Evolutionary conservation across 1,284 basidiomycete genomes (phyloP).

Genomic region (Neonothopanus nambi): DNA sequence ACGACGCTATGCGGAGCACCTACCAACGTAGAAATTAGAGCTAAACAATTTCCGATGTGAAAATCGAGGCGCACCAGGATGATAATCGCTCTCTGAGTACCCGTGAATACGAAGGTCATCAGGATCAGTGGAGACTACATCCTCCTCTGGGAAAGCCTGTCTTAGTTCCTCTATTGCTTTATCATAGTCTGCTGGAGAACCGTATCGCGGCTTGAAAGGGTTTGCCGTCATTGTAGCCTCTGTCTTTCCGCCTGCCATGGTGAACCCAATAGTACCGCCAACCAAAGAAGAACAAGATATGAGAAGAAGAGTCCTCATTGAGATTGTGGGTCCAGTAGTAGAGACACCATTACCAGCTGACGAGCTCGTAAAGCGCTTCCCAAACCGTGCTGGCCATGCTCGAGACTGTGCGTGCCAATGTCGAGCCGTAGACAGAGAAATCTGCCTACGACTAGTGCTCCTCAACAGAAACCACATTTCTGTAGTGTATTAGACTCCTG

Average conservation of each 20-base stretch:
- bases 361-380: no score
- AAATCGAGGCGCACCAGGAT: slow-evolving; percentile 44
- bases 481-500: no score
- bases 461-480: no score
- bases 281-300: not conserved
- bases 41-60: not conserved
- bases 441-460: no score
- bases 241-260: not conserved
- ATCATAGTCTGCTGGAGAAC: slow-evolving; percentile 51
- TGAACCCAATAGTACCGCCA: slow-evolving; percentile 3
- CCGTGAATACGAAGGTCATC: slow-evolving; percentile 59
- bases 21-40: slow-evolving; percentile 20
- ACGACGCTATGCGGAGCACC: slow-evolving; percentile 51
- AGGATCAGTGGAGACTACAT: slow-evolving; percentile 52
- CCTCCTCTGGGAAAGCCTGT: slow-evolving; percentile 36
- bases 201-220: slow-evolving; percentile 26
- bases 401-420: no score
- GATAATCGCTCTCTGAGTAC: slow-evolving; percentile 57
- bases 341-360: no score
- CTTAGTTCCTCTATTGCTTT: slow-evolving; percentile 50
- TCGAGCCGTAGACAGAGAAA: no score
- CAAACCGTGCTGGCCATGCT: no score
- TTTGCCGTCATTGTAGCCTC: not conserved
- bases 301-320: not conserved
- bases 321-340: not conserved